Conservation (phyloP, 345 rosid genomes). For the Aurinia saxatilis region DNA sequence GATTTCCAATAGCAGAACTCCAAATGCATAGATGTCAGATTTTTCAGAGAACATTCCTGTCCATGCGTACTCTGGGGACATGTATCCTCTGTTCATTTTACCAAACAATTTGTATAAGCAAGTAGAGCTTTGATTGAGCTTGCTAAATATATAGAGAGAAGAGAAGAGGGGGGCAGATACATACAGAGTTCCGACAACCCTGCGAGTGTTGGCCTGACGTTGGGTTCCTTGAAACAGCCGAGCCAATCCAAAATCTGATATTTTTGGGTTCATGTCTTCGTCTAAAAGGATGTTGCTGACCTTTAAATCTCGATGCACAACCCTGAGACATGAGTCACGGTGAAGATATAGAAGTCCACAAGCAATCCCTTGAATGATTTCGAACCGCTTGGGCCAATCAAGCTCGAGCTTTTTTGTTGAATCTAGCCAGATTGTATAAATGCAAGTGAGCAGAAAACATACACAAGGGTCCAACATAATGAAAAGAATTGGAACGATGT, state of each 20-base stretch:
- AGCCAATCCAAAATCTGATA: conserved; percentile 49
- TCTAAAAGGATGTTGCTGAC: conserved; percentile 37
- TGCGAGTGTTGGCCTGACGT: conserved; percentile 31
- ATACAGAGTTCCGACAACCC: conserved; percentile 41
- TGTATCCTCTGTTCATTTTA: conserved; percentile 48
- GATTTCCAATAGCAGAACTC: conserved; percentile 61
- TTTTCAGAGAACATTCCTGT: conserved; percentile 54
- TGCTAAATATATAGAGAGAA: not conserved
- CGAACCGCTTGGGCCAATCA: conserved; percentile 31
- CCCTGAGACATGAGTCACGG: conserved; percentile 39
- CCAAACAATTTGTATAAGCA: not conserved
- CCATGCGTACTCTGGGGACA: conserved; percentile 80
- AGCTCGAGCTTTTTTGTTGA: conserved; percentile 21
- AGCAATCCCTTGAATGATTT: conserved; percentile 39
- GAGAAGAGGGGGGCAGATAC: not conserved
- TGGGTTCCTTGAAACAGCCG: conserved; percentile 32
- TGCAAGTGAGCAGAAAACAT: not conserved
- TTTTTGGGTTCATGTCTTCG: conserved; percentile 36
- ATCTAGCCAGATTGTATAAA: conserved; percentile 3
- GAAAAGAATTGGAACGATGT: not conserved
- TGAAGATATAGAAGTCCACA: conserved; percentile 44
- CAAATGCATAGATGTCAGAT: conserved; percentile 64
- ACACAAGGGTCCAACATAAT: not conserved
- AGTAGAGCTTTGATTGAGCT: not conserved
- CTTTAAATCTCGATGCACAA: conserved; percentile 38